phyloP scores from a whole-genome alignment of 2,329 filamentous ascomycete genomes.

The Exophiala aquamarina region DNA sequence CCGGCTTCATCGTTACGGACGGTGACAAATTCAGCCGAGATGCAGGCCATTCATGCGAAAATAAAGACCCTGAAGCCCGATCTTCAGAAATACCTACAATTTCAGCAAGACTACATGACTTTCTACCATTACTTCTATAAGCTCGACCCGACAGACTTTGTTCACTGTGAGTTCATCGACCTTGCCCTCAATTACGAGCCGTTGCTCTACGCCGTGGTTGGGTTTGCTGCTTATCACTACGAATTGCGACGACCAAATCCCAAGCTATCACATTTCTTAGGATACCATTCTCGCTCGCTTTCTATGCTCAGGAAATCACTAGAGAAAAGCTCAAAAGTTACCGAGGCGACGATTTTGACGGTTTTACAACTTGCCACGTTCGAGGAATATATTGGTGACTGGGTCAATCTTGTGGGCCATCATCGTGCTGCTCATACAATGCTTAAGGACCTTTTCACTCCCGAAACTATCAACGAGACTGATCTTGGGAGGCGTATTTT shows the following conservation, averaged over 20 bases:
- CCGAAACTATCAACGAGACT: slow-evolving; percentile 70
- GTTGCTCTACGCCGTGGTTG: slow-evolving; percentile 80
- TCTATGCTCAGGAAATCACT: slow-evolving; percentile 71
- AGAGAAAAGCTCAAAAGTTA: slow-evolving; percentile 68
- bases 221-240: slow-evolving; percentile 85
- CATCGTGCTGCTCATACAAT: slow-evolving; percentile 86
- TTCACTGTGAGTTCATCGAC: slow-evolving; percentile 68
- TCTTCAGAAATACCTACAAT: slow-evolving; percentile 74
- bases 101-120: slow-evolving; percentile 74
- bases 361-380: slow-evolving; percentile 91
- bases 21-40: slow-evolving; percentile 20
- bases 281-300: slow-evolving; percentile 88
- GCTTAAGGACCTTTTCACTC: slow-evolving; percentile 73
- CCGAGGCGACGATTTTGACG: slow-evolving; percentile 74
- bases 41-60: slow-evolving; percentile 25
- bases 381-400: slow-evolving; percentile 94
- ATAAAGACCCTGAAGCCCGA: slow-evolving; percentile 61
- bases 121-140: slow-evolving; percentile 81
- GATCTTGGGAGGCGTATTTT: slow-evolving; percentile 71
- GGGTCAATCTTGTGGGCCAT: slow-evolving; percentile 89
- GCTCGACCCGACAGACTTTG: slow-evolving; percentile 69
- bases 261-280: slow-evolving; percentile 76
- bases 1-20: slow-evolving; percentile 28
- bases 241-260: slow-evolving; percentile 69
- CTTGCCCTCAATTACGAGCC: slow-evolving; percentile 76